Evolutionary conservation across 192 early-diverging fungal species (phyloP).

Genomic region (Phlyctochytrium bullatum): DNA sequence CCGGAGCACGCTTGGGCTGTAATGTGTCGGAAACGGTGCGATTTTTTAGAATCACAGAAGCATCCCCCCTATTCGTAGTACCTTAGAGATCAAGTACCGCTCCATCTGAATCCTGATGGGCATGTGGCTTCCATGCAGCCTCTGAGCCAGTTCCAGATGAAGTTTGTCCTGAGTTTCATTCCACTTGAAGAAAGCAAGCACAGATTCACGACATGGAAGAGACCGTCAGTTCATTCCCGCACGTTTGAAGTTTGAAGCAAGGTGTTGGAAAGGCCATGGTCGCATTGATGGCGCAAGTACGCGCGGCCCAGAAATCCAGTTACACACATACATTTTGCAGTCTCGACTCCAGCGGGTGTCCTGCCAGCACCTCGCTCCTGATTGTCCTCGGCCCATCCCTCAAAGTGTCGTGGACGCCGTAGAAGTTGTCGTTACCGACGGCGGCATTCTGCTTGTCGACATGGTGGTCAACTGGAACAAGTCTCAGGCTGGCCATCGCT

Average conservation of each 20-base stretch:
- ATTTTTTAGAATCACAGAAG: background rate
- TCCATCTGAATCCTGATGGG: slow-evolving; percentile 95
- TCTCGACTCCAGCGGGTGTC: slow-evolving; percentile 80
- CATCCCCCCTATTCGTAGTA: no score
- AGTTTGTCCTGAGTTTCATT: slow-evolving; percentile 77
- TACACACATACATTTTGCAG: slow-evolving; percentile 55
- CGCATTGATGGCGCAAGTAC: background rate
- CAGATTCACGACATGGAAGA: no score
- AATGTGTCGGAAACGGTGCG: background rate
- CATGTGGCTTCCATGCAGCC: slow-evolving; percentile 84
- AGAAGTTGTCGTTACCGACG: slow-evolving; percentile 49
- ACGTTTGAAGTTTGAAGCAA: background rate
- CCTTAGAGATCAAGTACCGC: slow-evolving; percentile 29
- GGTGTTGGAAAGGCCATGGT: background rate
- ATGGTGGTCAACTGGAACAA: background rate
- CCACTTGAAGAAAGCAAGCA: slow-evolving; percentile 66
- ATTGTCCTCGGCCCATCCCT: slow-evolving; percentile 70
- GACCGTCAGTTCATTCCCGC: no score
- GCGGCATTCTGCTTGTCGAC: background rate
- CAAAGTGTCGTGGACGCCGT: slow-evolving; percentile 80
- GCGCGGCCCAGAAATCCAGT: background rate
- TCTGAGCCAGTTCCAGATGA: slow-evolving; percentile 76
- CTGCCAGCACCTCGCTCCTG: slow-evolving; percentile 55
- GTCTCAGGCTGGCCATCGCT: no score
- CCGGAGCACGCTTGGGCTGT: slow-evolving; percentile 53